phyloP scores from a whole-genome alignment of 768 basidiomycete genomes.

The Suillus paluster region DNA sequence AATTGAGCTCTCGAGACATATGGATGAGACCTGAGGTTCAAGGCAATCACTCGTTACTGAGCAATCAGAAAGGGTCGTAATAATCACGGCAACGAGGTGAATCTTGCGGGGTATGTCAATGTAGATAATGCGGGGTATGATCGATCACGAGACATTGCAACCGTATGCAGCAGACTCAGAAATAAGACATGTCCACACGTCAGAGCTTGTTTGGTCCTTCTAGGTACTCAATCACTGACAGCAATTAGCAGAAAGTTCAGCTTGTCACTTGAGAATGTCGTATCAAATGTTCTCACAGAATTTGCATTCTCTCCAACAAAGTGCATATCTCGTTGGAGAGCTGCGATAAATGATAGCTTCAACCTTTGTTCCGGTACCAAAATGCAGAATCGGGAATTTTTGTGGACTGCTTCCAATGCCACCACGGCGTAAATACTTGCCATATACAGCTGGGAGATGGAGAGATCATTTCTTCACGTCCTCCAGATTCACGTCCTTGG shows the following conservation, averaged over 20 bases:
- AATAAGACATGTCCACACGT: background rate
- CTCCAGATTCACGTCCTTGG: background rate
- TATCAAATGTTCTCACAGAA: background rate
- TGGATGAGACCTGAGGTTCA: background rate
- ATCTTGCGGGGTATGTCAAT: background rate
- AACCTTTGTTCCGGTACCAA: background rate
- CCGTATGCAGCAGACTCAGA: conserved; percentile 5
- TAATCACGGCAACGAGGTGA: background rate
- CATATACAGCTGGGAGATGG: background rate
- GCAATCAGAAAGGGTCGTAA: background rate
- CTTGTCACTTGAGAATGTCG: background rate
- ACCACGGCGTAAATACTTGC: background rate
- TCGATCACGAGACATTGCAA: background rate
- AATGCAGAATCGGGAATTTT: background rate
- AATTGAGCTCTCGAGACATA: background rate
- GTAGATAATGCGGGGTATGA: conserved; percentile 3
- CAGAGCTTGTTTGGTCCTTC: background rate
- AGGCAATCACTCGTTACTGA: background rate
- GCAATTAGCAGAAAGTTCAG: too few species aligned
- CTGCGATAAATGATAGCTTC: background rate
- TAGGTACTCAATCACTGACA: background rate
- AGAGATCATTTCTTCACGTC: background rate
- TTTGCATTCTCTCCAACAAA: background rate
- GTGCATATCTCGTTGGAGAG: background rate
- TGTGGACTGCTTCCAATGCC: background rate